Conservation (phyloP, 148 eudicot species). For the Chenopodium quinoa region DNA sequence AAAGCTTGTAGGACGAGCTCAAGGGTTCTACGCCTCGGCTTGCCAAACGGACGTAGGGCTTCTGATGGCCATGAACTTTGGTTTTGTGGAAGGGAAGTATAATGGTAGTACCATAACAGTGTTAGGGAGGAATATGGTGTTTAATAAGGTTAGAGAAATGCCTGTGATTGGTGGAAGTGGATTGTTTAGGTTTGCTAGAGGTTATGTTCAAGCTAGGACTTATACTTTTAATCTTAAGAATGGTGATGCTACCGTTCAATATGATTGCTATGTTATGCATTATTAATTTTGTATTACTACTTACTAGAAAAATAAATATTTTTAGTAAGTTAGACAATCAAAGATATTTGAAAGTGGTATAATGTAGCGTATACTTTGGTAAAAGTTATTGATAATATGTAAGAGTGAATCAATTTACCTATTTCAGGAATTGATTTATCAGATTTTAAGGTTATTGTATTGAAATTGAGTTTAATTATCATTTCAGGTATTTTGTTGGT, state of each 20-base stretch:
- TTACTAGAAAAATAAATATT: too few species aligned
- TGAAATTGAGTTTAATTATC: too few species aligned
- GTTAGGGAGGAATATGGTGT: slow-evolving; percentile 36
- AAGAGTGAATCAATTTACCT: neutral
- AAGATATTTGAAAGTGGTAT: too few species aligned
- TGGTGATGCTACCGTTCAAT: slow-evolving; percentile 34
- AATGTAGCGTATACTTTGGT: too few species aligned
- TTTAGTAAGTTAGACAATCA: too few species aligned
- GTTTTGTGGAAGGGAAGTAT: slow-evolving; percentile 33
- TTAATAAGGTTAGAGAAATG: slow-evolving; percentile 33
- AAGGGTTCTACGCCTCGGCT: slow-evolving; percentile 39
- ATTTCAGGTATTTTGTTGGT: too few species aligned
- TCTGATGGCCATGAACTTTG: slow-evolving; percentile 37
- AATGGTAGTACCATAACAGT: slow-evolving; percentile 38
- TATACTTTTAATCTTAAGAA: slow-evolving; percentile 17
- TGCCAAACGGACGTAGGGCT: slow-evolving; percentile 34
- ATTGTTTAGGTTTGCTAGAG: slow-evolving; percentile 36
- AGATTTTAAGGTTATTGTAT: too few species aligned
- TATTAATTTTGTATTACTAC: slow-evolving; percentile 3
- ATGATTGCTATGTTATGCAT: slow-evolving; percentile 35
- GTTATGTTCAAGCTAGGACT: slow-evolving; percentile 35
- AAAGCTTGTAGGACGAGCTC: slow-evolving; percentile 36
- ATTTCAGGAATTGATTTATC: neutral
- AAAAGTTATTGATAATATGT: too few species aligned
- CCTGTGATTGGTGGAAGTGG: slow-evolving; percentile 38